Evolutionary conservation across 441 rosid species (phyloP).

Genomic region (Populus tomentosa): DNA sequence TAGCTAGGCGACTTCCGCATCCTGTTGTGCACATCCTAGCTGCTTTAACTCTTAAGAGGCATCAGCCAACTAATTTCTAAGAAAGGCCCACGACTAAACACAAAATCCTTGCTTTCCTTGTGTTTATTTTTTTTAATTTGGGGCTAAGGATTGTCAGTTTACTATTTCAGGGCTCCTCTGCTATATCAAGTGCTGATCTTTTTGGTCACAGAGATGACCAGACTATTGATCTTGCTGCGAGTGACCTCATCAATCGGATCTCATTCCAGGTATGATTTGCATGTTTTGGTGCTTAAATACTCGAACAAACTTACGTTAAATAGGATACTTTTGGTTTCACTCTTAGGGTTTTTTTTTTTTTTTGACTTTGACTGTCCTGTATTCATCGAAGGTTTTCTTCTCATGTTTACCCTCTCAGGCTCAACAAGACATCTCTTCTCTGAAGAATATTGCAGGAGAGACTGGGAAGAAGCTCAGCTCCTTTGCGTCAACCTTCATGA

Average conservation of each 20-base stretch:
- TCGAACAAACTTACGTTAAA: background rate
- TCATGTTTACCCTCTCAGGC: too few species aligned
- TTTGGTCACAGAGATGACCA: slow-evolving; percentile 57
- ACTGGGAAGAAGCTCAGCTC: too few species aligned
- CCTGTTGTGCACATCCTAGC: background rate
- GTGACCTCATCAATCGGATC: slow-evolving; percentile 78
- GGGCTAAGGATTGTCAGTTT: background rate
- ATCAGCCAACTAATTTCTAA: background rate
- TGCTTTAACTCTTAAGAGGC: background rate
- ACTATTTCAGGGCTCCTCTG: slow-evolving; percentile 58
- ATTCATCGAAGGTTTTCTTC: background rate
- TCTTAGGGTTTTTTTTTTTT: background rate
- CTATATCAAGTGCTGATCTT: slow-evolving; percentile 94
- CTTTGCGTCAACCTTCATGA: too few species aligned
- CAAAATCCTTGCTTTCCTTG: background rate
- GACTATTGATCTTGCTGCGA: slow-evolving; percentile 67
- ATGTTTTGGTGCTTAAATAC: background rate
- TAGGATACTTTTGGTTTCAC: background rate
- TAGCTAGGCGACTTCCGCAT: background rate
- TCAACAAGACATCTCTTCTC: too few species aligned
- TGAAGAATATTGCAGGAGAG: too few species aligned
- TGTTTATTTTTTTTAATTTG: background rate
- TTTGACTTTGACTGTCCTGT: background rate
- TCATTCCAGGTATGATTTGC: slow-evolving; percentile 73
- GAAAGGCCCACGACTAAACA: background rate